Evolutionary conservation across 2,329 filamentous ascomycete species (phyloP).

Genomic region (Cladophialophora yegresii): DNA sequence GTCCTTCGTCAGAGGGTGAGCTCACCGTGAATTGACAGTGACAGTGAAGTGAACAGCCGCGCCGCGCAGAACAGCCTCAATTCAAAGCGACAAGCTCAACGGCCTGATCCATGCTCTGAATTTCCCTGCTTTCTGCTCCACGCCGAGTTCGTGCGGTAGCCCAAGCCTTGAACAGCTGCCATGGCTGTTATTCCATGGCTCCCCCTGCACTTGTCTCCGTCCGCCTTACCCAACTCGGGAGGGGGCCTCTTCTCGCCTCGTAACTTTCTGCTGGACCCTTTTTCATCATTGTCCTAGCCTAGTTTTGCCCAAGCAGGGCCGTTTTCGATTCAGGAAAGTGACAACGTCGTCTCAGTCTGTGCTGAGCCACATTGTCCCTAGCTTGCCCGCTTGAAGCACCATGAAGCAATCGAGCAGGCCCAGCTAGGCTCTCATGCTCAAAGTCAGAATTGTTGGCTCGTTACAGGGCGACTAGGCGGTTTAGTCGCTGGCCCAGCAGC

Average conservation of each 20-base stretch:
- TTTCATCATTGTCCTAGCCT: background rate
- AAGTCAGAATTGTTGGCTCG: background rate
- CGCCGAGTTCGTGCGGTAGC: background rate
- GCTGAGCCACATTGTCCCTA: conserved; percentile 1
- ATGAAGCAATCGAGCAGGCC: conserved; percentile 2
- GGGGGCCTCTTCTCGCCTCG: background rate
- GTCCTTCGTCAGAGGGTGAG: background rate
- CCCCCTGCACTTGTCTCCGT: background rate
- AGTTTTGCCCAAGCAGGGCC: background rate
- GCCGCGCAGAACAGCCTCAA: no score
- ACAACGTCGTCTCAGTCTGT: background rate
- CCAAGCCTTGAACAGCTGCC: background rate
- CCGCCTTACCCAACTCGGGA: background rate
- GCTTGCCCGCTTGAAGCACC: background rate
- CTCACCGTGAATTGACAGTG: background rate
- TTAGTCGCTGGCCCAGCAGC: background rate
- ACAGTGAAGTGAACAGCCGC: background rate
- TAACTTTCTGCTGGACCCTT: conserved; percentile 2
- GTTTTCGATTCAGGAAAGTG: background rate
- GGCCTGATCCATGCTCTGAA: background rate
- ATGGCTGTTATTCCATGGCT: background rate
- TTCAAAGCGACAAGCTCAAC: background rate
- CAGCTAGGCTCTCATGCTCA: background rate
- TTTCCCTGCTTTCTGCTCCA: background rate
- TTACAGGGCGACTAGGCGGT: background rate